These are phyloP conservation scores for Lachancea meyersii DNA, from an alignment of 805 yeast genomes.

Conservation along the genomic window DNA sequence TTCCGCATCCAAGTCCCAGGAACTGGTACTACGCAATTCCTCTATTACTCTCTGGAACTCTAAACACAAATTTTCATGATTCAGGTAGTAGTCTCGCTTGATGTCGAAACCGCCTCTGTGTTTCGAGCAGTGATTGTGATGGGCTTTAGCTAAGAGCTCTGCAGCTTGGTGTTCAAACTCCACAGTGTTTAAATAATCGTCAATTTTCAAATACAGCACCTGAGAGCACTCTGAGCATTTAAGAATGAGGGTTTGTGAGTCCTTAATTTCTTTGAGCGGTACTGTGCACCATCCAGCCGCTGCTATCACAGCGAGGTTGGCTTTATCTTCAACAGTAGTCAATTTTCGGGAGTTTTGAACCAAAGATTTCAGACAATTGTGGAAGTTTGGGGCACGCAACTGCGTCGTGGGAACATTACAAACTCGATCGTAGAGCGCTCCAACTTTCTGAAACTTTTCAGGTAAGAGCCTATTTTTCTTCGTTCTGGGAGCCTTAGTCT, in stretches of 20 bases:
- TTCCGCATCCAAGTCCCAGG: neutral
- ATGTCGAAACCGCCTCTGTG: slow-evolving; percentile 8
- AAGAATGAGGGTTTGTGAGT: slow-evolving; percentile 2
- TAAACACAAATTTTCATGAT: slow-evolving; percentile 3
- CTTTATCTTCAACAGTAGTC: slow-evolving; percentile 14
- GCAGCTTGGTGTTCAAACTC: slow-evolving; percentile 9
- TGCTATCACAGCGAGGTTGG: slow-evolving; percentile 17
- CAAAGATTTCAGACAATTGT: slow-evolving; percentile 8
- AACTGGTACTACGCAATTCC: neutral
- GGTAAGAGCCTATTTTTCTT: slow-evolving; percentile 10
- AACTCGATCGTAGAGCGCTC: slow-evolving; percentile 10
- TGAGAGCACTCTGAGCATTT: slow-evolving; percentile 13
- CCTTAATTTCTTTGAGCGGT: neutral
- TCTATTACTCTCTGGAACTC: slow-evolving; percentile 14
- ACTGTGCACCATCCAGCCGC: slow-evolving; percentile 17
- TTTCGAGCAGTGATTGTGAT: slow-evolving; percentile 11
- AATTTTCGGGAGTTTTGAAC: slow-evolving; percentile 1
- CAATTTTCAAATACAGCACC: slow-evolving; percentile 11
- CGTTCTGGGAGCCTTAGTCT: slow-evolving; percentile 6
- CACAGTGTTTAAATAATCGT: slow-evolving; percentile 3
- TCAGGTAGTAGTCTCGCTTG: slow-evolving; percentile 13
- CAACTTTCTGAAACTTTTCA: slow-evolving; percentile 4
- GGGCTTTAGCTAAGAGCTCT: slow-evolving; percentile 8
- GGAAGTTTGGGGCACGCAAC: slow-evolving; percentile 12
- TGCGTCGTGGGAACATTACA: slow-evolving; percentile 7